A percentile compares a stretch with the other conserved stretches of the same genome.
These are phyloP conservation scores for Straminergon stramineum DNA, from an alignment of 225 moss, liverwort and hornwort species.

Conservation along the genomic window DNA sequence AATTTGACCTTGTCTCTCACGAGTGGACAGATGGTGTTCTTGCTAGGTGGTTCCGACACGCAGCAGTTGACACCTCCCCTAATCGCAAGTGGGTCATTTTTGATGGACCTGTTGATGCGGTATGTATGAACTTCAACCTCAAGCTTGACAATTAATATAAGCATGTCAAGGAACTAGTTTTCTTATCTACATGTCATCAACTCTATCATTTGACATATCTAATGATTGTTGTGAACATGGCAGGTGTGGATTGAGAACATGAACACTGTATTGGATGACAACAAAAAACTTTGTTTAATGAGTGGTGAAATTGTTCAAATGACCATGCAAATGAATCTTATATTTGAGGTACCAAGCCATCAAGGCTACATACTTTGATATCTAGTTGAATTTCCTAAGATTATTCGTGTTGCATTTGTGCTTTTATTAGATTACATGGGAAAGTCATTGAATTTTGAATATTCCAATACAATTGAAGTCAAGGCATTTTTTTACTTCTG, in stretches of 20 bases:
- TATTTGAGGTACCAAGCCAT: slow-evolving; percentile 35
- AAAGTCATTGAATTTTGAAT: not conserved
- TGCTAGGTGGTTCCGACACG: slow-evolving; percentile 50
- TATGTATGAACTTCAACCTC: not conserved
- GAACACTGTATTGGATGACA: slow-evolving; percentile 84
- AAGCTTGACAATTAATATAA: not conserved
- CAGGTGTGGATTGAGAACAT: slow-evolving; percentile 95
- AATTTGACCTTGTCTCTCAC: slow-evolving; percentile 69
- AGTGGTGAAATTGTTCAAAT: slow-evolving; percentile 89
- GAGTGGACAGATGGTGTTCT: slow-evolving; percentile 74
- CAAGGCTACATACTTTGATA: not conserved
- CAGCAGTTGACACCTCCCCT: slow-evolving; percentile 47
- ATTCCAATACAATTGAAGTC: not conserved
- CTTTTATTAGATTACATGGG: not conserved
- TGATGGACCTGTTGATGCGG: slow-evolving; percentile 80
- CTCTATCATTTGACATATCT: rapidly evolving
- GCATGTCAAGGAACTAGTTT: not conserved
- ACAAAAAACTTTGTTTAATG: slow-evolving; percentile 81
- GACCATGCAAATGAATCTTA: slow-evolving; percentile 77
- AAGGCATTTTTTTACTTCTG: not conserved
- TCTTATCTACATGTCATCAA: not conserved
- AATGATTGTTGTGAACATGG: not conserved
- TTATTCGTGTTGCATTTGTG: not conserved
- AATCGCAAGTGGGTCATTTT: slow-evolving; percentile 84
- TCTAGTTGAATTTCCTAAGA: not conserved